Evolutionary conservation across 139 green algal species (phyloP).

Genomic region (Coelastrella sp.): DNA sequence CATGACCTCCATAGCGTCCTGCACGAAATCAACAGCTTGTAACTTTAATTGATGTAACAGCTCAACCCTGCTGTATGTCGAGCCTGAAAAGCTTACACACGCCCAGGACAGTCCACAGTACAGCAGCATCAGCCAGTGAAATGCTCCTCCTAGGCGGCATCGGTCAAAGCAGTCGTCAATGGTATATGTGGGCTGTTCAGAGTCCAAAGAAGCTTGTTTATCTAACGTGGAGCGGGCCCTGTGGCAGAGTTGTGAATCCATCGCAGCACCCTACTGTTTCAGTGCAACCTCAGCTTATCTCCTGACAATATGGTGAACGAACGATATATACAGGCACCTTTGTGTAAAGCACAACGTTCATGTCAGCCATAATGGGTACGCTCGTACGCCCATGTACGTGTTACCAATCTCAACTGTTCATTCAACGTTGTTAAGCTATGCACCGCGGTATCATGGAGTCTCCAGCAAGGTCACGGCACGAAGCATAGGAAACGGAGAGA

Average conservation of each 20-base stretch:
- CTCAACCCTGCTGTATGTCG: neutral
- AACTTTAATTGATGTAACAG: neutral
- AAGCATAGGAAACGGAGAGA: too few species aligned
- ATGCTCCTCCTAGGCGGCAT: neutral
- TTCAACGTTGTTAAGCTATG: too few species aligned
- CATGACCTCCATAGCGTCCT: conserved; percentile 81
- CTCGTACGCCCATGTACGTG: too few species aligned
- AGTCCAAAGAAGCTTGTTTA: neutral
- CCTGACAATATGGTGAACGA: too few species aligned
- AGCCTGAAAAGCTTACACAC: neutral
- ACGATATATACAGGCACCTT: too few species aligned
- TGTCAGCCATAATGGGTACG: too few species aligned
- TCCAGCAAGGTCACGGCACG: too few species aligned
- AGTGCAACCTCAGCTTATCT: too few species aligned
- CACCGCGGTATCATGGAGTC: too few species aligned
- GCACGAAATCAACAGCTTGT: neutral
- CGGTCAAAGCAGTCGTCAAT: conserved; percentile 37
- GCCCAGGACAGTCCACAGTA: conserved; percentile 30
- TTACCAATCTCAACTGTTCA: too few species aligned
- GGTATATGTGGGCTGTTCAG: neutral
- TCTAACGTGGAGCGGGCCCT: neutral
- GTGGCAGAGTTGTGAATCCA: neutral
- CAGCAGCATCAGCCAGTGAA: conserved; percentile 37
- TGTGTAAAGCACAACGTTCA: too few species aligned
- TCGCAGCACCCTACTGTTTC: neutral